These are phyloP conservation scores for Purpureocillium lavendulum DNA, from an alignment of 2,329 filamentous ascomycete species.

Conservation along the genomic window DNA sequence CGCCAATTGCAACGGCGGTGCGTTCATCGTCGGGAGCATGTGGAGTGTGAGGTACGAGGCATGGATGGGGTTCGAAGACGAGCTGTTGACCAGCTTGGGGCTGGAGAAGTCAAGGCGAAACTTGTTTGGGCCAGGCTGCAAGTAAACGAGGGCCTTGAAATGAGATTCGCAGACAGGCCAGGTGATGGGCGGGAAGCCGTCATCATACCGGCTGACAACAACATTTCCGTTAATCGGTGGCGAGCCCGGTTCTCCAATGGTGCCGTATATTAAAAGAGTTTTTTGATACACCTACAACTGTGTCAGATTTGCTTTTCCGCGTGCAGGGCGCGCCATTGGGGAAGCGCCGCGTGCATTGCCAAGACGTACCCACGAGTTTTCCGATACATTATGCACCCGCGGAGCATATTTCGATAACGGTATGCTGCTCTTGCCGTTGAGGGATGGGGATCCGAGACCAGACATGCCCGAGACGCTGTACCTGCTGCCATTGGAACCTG, in stretches of 20 bases:
- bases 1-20: constrained; percentile 81
- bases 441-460: constrained; percentile 47
- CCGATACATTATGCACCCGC: constrained; percentile 66
- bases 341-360: background rate
- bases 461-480: constrained; percentile 58
- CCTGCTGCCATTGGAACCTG: constrained; percentile 40
- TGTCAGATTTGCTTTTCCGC: constrained; percentile 12
- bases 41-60: constrained; percentile 75
- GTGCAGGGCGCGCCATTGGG: background rate
- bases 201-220: constrained; percentile 73
- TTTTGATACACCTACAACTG: constrained; percentile 78
- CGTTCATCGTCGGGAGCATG: constrained; percentile 70
- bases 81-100: constrained; percentile 66
- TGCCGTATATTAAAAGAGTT: constrained; percentile 71
- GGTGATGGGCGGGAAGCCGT: constrained; percentile 69
- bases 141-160: constrained; percentile 85
- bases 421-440: constrained; percentile 45
- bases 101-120: constrained; percentile 83
- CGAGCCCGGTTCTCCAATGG: constrained; percentile 64
- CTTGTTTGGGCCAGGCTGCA: constrained; percentile 85
- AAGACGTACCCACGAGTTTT: constrained; percentile 72
- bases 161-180: constrained; percentile 88
- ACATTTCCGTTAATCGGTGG: constrained; percentile 69
- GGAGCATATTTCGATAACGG: constrained; percentile 75
- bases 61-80: constrained; percentile 61